Evolutionary conservation across 305 asterid genomes (phyloP).

Genomic region (Striga hermonthica): DNA sequence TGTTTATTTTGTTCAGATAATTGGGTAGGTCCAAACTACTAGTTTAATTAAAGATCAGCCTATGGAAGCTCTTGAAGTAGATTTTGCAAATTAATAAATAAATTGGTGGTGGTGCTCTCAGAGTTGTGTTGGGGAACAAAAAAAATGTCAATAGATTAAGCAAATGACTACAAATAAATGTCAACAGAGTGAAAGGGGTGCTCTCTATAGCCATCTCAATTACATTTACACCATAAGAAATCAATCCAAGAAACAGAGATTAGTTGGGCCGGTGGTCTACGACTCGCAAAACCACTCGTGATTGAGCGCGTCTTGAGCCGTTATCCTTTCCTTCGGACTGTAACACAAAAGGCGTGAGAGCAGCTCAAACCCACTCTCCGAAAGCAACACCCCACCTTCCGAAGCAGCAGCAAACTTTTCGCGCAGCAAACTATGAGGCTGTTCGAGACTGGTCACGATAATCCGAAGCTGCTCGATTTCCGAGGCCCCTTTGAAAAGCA

Average conservation of each 20-base stretch:
- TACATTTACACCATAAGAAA: background rate
- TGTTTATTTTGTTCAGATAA: too few species aligned
- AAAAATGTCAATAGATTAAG: too few species aligned
- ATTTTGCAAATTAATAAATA: conserved; percentile 78
- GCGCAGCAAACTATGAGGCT: background rate
- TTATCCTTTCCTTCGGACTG: background rate
- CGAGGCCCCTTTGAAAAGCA: background rate
- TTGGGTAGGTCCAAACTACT: conserved; percentile 47
- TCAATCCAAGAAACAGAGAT: background rate
- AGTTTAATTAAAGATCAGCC: conserved; percentile 76
- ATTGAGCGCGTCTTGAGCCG: conserved; percentile 9
- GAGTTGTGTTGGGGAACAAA: conserved; percentile 94
- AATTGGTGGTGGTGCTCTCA: conserved; percentile 85
- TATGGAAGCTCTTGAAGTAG: conserved; percentile 72
- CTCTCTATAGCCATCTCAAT: too few species aligned
- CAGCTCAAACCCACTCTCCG: conserved; percentile 2
- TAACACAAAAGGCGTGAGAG: conserved; percentile 1
- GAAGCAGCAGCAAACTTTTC: background rate
- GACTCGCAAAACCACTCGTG: conserved; percentile 11
- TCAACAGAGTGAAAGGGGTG: too few species aligned
- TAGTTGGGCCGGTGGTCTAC: background rate
- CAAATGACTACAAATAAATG: too few species aligned
- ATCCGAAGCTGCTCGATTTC: background rate
- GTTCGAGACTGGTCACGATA: background rate
- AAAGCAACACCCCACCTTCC: background rate